Base-by-base conservation (phyloP, 2,329 filamentous ascomycete species). In the Stemphylium lycopersici region DNA sequence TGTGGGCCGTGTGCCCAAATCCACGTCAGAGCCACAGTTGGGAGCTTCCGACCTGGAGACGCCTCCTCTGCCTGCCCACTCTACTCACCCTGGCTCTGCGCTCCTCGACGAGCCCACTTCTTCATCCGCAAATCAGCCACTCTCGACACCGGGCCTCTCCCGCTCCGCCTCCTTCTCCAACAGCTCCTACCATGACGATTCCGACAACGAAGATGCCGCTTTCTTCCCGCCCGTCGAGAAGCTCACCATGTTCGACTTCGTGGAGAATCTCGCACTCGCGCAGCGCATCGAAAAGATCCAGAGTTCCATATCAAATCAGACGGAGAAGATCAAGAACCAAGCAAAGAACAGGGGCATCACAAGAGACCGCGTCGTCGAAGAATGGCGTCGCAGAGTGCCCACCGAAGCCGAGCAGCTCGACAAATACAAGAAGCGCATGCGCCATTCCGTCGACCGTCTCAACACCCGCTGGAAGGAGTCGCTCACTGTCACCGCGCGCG, bases 261-360 rank as follows among this genome's bases (percentile, higher is more conserved):
- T 99, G 62, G 93, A 97, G 77, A 98, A 97, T 73, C 77, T 99
- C 60, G 90, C 93, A 5, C 81, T 99, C 29, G 89, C 92, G 1
- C 90, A 96, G 69, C 90, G 93, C 66, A 83, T 99, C 16, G 95
- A 98, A 77, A 95, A 90, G 79, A 83, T 97, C 61, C 93, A 97
- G 70, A 89, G 85, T 66, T 89, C 90, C 33, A 82, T 98, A 54
- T 88, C 88, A 24, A 85, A 87, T 4, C 93, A 97, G 76, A 93
- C 87, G 3, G 87, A 95, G 65, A 95, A 90, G 75, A 89, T 98
- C 29, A 87, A 88, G 58, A 93, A 95, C 57, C 86, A 90, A 67
- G 89, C 95, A 58, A 91, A 90, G 73, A 87, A 86, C 16, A 87
- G 84, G 61, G 88, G 92, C 44, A 82, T 88, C 65, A 93, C 93